phyloP scores from a whole-genome alignment of 2,329 filamentous ascomycete species.

The Trematosphaeria pertusa region DNA sequence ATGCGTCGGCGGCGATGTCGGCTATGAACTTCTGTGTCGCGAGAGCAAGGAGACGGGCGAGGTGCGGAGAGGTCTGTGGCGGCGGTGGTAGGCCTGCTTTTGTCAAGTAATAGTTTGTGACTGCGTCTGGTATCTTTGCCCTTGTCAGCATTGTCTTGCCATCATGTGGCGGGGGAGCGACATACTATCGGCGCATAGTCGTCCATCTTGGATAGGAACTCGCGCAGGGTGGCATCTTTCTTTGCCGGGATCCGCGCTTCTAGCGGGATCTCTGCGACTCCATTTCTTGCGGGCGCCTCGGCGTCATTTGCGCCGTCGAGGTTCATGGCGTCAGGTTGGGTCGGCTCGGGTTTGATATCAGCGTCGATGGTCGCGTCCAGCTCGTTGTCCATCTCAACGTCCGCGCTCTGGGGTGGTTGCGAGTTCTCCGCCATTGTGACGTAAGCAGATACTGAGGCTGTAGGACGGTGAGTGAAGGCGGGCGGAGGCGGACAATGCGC shows the following conservation, averaged over 20 bases:
- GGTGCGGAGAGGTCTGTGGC: conserved; percentile 85
- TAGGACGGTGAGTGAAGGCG: not conserved
- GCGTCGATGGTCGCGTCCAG: conserved; percentile 51
- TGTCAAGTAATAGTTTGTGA: conserved; percentile 97
- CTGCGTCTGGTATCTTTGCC: conserved; percentile 90
- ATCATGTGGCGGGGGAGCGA: conserved; percentile 21
- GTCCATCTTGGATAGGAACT: conserved; percentile 96
- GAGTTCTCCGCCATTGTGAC: conserved; percentile 42
- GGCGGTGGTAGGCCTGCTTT: conserved; percentile 93
- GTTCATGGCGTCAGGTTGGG: conserved; percentile 49
- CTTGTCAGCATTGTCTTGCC: conserved; percentile 19
- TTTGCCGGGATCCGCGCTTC: conserved; percentile 75
- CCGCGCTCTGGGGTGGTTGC: conserved; percentile 36
- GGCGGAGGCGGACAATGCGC: not conserved
- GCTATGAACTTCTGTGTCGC: conserved; percentile 99
- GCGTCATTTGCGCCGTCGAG: conserved; percentile 50
- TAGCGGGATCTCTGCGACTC: conserved; percentile 51
- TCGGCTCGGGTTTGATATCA: conserved; percentile 48
- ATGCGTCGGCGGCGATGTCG: conserved; percentile 95
- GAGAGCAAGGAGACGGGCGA: conserved; percentile 90
- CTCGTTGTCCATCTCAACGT: conserved; percentile 44
- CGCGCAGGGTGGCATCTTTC: conserved; percentile 90
- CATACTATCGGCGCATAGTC: conserved; percentile 95
- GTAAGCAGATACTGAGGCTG: conserved; percentile 7
- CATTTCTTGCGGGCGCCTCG: conserved; percentile 44